A percentile compares a stretch with the other conserved stretches of the same genome.
Evolutionary conservation across 495 filamentous ascomycete species (phyloP).

Genomic region (Penicillium odoratum): DNA sequence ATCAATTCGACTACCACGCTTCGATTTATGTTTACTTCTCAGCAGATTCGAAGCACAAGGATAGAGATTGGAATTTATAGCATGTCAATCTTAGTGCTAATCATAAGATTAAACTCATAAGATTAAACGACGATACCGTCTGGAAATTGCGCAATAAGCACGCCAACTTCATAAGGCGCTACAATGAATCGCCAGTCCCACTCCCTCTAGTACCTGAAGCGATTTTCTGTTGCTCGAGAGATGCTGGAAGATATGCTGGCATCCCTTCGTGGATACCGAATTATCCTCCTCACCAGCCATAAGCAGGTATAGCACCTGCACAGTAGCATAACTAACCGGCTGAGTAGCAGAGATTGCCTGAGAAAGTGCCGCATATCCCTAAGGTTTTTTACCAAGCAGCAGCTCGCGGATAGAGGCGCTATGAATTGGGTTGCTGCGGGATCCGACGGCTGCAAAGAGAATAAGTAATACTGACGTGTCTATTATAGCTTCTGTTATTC

Average conservation of each 20-base stretch:
- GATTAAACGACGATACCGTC: constrained; percentile 5
- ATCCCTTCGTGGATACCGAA: constrained; percentile 54
- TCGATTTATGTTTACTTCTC: too few relatives aligned
- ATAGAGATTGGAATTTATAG: too few relatives aligned
- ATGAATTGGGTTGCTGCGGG: constrained; percentile 47
- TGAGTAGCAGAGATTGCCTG: constrained; percentile 50
- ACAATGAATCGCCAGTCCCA: constrained; percentile 67
- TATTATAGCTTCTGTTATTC: too few relatives aligned
- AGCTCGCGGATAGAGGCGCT: constrained; percentile 58
- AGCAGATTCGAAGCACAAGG: too few relatives aligned
- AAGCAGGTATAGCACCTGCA: constrained; percentile 51
- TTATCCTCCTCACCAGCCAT: constrained; percentile 62
- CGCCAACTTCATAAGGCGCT: constrained; percentile 51
- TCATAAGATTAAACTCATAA: too few relatives aligned
- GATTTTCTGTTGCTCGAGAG: constrained; percentile 46
- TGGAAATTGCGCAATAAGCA: constrained; percentile 39
- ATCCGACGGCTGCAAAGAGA: constrained; percentile 51
- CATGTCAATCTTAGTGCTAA: constrained; percentile 3
- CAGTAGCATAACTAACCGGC: constrained; percentile 46
- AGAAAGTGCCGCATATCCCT: constrained; percentile 59
- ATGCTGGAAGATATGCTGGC: constrained; percentile 49
- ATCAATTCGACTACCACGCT: background rate
- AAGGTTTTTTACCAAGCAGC: constrained; percentile 52
- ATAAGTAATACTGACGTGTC: too few relatives aligned
- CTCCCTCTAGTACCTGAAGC: constrained; percentile 49